phyloP scores from a whole-genome alignment of 768 basidiomycete species.

The Pleurotus eryngii region DNA sequence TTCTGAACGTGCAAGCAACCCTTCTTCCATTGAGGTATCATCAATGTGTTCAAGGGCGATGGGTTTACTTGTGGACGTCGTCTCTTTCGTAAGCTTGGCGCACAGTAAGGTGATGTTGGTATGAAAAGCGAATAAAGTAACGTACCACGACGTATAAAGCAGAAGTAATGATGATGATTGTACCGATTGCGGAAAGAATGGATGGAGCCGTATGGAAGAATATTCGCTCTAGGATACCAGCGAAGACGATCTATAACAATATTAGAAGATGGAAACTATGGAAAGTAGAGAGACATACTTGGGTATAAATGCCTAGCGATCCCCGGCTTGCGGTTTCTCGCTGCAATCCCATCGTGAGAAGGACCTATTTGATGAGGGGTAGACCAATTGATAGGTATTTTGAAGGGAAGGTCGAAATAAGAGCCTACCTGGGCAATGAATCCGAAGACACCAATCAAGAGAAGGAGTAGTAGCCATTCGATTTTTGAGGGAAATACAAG shows the following conservation, averaged over 20 bases:
- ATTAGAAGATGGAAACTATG: not conserved
- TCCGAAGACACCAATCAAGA: slow-evolving; percentile 51
- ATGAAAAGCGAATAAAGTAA: not conserved
- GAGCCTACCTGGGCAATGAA: slow-evolving; percentile 47
- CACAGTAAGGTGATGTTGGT: not conserved
- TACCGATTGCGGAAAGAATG: slow-evolving; percentile 44
- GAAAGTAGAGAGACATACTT: slow-evolving; percentile 24
- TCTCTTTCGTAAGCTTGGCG: slow-evolving; percentile 6
- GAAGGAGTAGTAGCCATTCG: slow-evolving; percentile 43
- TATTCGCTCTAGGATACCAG: slow-evolving; percentile 42
- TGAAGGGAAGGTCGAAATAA: not conserved
- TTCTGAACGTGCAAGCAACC: slow-evolving; percentile 2
- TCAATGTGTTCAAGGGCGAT: not conserved
- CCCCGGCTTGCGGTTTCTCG: slow-evolving; percentile 64
- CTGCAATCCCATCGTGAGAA: slow-evolving; percentile 57
- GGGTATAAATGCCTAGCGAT: slow-evolving; percentile 52
- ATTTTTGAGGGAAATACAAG: slow-evolving; percentile 43
- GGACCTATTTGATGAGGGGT: slow-evolving; percentile 1
- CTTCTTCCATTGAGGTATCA: slow-evolving; percentile 9
- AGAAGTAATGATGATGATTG: slow-evolving; percentile 43
- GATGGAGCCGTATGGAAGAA: slow-evolving; percentile 49
- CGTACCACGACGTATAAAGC: slow-evolving; percentile 52
- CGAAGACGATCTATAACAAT: slow-evolving; percentile 40
- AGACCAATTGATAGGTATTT: not conserved
- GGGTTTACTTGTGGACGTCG: not conserved